Base-by-base conservation (phyloP, 2,329 filamentous ascomycete species). In the Capronia americana region DNA sequence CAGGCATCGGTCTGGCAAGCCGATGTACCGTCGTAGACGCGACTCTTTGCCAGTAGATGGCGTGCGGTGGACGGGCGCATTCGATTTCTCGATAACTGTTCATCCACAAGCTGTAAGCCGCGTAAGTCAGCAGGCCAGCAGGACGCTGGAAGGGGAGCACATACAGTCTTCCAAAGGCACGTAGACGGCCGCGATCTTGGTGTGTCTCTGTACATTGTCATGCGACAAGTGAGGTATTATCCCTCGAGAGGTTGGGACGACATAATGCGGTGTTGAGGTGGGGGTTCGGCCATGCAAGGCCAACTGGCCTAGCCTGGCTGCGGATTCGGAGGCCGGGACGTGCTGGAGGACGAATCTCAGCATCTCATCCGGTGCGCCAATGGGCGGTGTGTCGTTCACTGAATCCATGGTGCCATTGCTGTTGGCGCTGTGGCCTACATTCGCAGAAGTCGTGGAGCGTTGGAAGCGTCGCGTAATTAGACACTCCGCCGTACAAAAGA, bases 141-240 rank as follows among this genome's bases (percentile, higher is more conserved):
- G 55, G 58, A 28, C 32, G 63, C 55, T 57, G 24, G 44, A 62
- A 50, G 38, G 30, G 38, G 26, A 55, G 14, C 10, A 78, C 91
- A 79, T 84, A 97, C 95, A 98, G 78, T 99, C 95, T 83, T 99
- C 95, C 30, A 98, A 81, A 0, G 90, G 92, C 74, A 95, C 82
- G 76, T 96, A 96, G 2, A 92, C 84, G 28, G 90, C 91, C 30
- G 82, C 81, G 66, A 96, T 83, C 4, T 85, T 77, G 0, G 89
- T 88, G 73, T 90, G 83, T 63, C 87, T 88, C 48, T 80, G 77
- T 70, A 95, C 83, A 68, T 90, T 90, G 81, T 99, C 95, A 46
- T 93, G 93, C 2, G 93, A 91, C 70, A 99, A 80, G 80, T 99
- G 95, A 59, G 95, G 93, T 41, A 98, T 82, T 1, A 87, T 87